phyloP scores from a whole-genome alignment of 2,329 filamentous ascomycete genomes.

The Sphaerulina vaccinii region DNA sequence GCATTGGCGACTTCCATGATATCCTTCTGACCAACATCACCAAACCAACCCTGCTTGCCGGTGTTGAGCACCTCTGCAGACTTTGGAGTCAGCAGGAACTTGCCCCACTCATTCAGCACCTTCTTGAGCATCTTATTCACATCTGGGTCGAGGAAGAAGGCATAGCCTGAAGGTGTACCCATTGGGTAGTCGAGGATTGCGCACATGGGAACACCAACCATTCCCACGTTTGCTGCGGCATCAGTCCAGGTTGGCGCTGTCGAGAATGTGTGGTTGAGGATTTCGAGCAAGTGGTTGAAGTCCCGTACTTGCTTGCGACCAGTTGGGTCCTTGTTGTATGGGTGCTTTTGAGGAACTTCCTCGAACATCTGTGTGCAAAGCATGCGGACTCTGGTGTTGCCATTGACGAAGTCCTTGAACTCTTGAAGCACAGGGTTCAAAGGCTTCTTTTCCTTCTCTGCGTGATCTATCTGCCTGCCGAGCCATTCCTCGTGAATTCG shows the following conservation, averaged over 20 bases:
- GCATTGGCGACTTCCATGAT: conserved; percentile 37
- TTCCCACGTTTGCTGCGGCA: conserved; percentile 39
- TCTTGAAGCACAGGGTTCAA: conserved; percentile 62
- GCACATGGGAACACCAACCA: conserved; percentile 58
- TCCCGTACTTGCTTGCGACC: conserved; percentile 63
- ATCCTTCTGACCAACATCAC: conserved; percentile 40
- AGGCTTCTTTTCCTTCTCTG: conserved; percentile 51
- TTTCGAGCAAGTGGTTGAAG: conserved; percentile 64
- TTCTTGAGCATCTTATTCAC: conserved; percentile 55
- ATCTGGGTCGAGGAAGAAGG: conserved; percentile 53
- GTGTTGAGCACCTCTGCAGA: conserved; percentile 42
- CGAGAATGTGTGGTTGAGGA: conserved; percentile 59
- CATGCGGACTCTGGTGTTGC: conserved; percentile 63
- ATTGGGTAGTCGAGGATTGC: conserved; percentile 61
- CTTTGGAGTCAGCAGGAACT: conserved; percentile 37
- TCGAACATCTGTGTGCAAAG: conserved; percentile 62
- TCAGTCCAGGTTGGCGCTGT: conserved; percentile 45
- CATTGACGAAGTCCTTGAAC: conserved; percentile 66
- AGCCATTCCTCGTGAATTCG: conserved; percentile 64
- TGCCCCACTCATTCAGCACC: conserved; percentile 52
- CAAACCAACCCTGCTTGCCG: conserved; percentile 43
- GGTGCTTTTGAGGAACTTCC: conserved; percentile 61
- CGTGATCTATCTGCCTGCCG: conserved; percentile 54
- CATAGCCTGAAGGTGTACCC: conserved; percentile 55
- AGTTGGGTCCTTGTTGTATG: conserved; percentile 62